These are phyloP conservation scores for Phaeodactylum tricornutum DNA, from an alignment of 108 stramenopile species.

Conservation along the genomic window DNA sequence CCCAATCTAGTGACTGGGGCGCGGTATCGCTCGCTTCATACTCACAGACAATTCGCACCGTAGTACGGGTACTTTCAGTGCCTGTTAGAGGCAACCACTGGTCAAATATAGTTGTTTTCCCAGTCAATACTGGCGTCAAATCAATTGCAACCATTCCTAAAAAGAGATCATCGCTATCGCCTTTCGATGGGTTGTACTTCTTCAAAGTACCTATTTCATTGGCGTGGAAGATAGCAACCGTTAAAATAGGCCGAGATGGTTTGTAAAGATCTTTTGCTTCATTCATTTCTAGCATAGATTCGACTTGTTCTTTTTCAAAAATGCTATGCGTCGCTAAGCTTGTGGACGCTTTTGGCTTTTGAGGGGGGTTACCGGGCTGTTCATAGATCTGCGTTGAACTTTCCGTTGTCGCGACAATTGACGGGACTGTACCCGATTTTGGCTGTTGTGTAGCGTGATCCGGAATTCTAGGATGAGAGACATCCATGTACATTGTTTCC, in stretches of 20 bases:
- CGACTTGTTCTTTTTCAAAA: no score
- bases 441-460: no score
- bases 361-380: no score
- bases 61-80: conserved; percentile 1
- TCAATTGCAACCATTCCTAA: conserved; percentile 64
- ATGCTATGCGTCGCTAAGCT: no score
- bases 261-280: no score
- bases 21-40: conserved; percentile 63
- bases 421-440: no score
- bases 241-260: conserved; percentile 17
- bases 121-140: conserved; percentile 53
- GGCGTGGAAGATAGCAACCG: conserved; percentile 40
- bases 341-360: no score
- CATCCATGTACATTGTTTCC: conserved; percentile 78
- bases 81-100: conserved; percentile 43
- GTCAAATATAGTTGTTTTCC: conserved; percentile 48
- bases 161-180: conserved; percentile 43
- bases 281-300: no score
- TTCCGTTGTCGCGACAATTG: no score
- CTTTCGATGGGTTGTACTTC: conserved; percentile 24
- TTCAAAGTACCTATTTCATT: conserved; percentile 17
- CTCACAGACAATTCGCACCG: conserved; percentile 63
- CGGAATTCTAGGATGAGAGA: conserved; percentile 54
- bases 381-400: no score
- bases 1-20: conserved; percentile 55